Conservation (phyloP, 257 asterid species). For the Jacaranda mimosifolia region DNA sequence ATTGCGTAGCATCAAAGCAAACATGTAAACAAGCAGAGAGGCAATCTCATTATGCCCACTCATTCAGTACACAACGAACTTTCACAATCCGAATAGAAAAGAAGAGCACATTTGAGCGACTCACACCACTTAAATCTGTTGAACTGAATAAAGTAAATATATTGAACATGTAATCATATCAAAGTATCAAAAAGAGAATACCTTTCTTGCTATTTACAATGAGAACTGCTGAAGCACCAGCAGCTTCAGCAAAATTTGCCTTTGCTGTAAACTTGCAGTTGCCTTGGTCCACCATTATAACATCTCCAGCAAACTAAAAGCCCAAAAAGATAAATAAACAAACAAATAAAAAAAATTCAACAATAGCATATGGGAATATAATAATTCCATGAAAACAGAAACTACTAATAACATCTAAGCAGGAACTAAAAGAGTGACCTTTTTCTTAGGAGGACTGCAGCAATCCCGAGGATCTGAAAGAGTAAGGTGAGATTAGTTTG, state of each 20-base stretch:
- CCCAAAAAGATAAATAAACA: neutral
- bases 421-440: slow-evolving; percentile 49
- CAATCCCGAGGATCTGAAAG: slow-evolving; percentile 82
- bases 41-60: too few relatives aligned
- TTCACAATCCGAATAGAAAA: neutral
- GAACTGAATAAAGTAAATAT: neutral
- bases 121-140: neutral
- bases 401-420: slow-evolving; percentile 11
- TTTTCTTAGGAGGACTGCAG: slow-evolving; percentile 64
- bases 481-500: slow-evolving; percentile 66
- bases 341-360: neutral
- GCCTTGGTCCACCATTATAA: slow-evolving; percentile 86
- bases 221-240: slow-evolving; percentile 94
- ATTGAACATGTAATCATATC: neutral
- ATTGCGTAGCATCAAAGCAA: neutral
- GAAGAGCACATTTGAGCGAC: neutral
- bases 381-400: slow-evolving; percentile 9
- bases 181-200: slow-evolving; percentile 36
- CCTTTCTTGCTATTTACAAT: slow-evolving; percentile 89
- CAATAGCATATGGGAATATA: slow-evolving; percentile 31
- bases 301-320: slow-evolving; percentile 75
- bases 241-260: slow-evolving; percentile 87
- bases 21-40: too few relatives aligned
- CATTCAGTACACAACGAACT: too few relatives aligned
- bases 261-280: slow-evolving; percentile 81